phyloP scores from a whole-genome alignment of 2,329 filamentous ascomycete species.

The Coniochaeta ligniaria region DNA sequence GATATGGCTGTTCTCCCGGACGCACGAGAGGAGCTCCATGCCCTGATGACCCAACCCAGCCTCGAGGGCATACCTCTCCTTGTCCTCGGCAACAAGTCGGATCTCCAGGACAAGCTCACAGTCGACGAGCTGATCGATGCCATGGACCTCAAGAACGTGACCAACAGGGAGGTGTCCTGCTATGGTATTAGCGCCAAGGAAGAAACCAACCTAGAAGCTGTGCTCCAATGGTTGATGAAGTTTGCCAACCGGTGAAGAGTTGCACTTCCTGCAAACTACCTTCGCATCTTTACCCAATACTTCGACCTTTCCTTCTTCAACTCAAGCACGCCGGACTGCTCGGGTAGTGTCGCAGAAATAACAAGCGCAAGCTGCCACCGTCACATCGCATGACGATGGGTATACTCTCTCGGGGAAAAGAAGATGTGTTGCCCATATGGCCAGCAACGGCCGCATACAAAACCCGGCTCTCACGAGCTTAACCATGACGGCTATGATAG shows the following conservation, averaged over 20 bases:
- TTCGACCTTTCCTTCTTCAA: not conserved
- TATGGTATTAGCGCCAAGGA: constrained; percentile 99
- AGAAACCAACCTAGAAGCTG: constrained; percentile 95
- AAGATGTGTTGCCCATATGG: not conserved
- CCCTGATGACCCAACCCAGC: constrained; percentile 75
- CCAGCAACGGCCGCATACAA: not conserved
- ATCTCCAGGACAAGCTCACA: constrained; percentile 81
- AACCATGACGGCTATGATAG: not conserved
- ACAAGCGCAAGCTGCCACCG: not conserved
- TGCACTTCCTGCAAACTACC: not conserved
- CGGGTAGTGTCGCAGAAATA: not conserved
- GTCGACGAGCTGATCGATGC: constrained; percentile 95
- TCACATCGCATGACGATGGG: not conserved
- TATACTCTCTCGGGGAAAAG: not conserved
- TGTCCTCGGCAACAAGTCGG: constrained; percentile 95
- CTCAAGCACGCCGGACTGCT: not conserved
- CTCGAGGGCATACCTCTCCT: constrained; percentile 86
- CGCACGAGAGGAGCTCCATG: constrained; percentile 87
- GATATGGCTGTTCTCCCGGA: constrained; percentile 74
- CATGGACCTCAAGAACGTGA: constrained; percentile 82
- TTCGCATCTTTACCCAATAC: not conserved
- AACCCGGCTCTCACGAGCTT: not conserved
- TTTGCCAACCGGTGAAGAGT: constrained; percentile 63
- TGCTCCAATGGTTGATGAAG: constrained; percentile 93
- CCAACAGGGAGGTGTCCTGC: constrained; percentile 90